phyloP scores from a whole-genome alignment of 2,329 filamentous ascomycete genomes.

The Nothophoma quercina region DNA sequence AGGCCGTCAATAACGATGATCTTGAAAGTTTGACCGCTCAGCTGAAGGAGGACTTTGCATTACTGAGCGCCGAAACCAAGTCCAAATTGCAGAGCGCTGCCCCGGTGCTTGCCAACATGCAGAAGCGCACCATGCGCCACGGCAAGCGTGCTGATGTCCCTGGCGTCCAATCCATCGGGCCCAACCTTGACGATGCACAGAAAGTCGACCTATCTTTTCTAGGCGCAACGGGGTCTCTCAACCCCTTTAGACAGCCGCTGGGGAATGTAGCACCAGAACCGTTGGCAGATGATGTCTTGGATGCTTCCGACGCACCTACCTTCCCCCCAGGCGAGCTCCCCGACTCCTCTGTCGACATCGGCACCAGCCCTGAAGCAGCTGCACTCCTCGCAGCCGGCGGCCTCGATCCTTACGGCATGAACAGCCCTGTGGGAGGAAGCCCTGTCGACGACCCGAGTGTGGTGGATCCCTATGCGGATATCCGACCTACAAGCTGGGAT shows the following conservation, averaged over 20 bases:
- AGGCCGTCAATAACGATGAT: slow-evolving; percentile 3
- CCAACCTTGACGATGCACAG: slow-evolving; percentile 7
- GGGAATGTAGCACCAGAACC: too few relatives aligned
- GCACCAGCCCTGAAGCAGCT: neutral
- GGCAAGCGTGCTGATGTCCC: slow-evolving; percentile 1
- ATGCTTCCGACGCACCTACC: too few relatives aligned
- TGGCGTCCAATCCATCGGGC: slow-evolving; percentile 3
- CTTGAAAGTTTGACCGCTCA: slow-evolving; percentile 1
- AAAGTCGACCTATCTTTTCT: slow-evolving; percentile 3
- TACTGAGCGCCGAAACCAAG: neutral
- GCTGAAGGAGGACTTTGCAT: neutral
- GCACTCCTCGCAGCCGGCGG: slow-evolving; percentile 1
- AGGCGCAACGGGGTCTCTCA: neutral
- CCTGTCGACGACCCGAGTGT: neutral
- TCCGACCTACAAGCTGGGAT: neutral
- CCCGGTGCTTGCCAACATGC: neutral
- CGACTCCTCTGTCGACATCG: neutral
- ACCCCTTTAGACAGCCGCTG: neutral
- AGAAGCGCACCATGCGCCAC: slow-evolving; percentile 1
- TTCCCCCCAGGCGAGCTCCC: neutral
- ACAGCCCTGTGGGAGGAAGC: neutral
- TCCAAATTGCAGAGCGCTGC: neutral
- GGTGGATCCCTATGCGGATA: neutral
- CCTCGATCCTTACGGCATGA: slow-evolving; percentile 11
- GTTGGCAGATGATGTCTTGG: neutral